phyloP scores from a whole-genome alignment of 805 yeast species.

The Osmozyma mogii region DNA sequence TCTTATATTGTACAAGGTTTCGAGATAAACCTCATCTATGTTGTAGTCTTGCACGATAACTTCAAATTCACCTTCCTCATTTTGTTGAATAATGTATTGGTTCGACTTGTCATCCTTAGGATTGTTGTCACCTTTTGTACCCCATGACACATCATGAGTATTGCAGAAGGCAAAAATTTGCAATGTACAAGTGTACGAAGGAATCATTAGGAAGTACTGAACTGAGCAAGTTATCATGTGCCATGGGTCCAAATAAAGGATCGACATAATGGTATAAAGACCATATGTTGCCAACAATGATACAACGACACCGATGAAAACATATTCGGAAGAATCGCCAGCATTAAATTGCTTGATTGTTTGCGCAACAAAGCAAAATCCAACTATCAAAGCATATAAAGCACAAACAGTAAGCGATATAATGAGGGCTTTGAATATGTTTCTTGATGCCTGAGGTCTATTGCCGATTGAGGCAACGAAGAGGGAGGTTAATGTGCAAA shows the following conservation, averaged over 20 bases:
- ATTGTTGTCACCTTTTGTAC: constrained; percentile 90
- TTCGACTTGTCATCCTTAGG: constrained; percentile 59
- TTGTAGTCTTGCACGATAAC: constrained; percentile 79
- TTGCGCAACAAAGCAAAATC: constrained; percentile 66
- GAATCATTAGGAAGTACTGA: constrained; percentile 84
- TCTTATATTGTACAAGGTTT: constrained; percentile 62
- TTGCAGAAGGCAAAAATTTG: constrained; percentile 97
- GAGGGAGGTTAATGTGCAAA: constrained; percentile 78
- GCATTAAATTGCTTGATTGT: constrained; percentile 38
- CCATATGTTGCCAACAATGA: constrained; percentile 90
- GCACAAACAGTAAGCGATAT: constrained; percentile 72
- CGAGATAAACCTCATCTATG: constrained; percentile 75
- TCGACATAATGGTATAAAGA: constrained; percentile 70
- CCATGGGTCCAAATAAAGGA: constrained; percentile 93
- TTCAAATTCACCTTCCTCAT: constrained; percentile 70
- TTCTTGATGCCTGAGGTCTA: constrained; percentile 92
- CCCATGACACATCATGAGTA: constrained; percentile 98
- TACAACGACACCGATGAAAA: constrained; percentile 70
- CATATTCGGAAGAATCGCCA: constrained; percentile 36
- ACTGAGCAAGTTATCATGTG: constrained; percentile 80
- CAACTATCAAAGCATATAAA: constrained; percentile 71
- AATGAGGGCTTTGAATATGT: constrained; percentile 66
- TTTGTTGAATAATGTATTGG: constrained; percentile 72
- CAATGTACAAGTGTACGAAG: constrained; percentile 84
- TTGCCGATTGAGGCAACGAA: constrained; percentile 94